These are phyloP conservation scores for Oryza glaberrima DNA, from an alignment of 176 grass and related monocot species.

Conservation along the genomic window DNA sequence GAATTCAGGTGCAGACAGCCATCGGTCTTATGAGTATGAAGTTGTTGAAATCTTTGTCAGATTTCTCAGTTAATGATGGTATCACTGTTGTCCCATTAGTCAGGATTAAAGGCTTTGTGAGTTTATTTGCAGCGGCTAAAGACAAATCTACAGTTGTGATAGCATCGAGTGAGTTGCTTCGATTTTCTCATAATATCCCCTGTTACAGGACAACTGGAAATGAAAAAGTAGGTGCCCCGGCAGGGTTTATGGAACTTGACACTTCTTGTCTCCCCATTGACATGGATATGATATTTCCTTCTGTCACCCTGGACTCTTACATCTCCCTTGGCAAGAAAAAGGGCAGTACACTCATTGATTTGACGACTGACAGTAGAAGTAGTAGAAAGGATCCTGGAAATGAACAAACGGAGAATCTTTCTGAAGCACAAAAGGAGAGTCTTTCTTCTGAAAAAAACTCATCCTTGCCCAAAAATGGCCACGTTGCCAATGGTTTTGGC, in stretches of 20 bases:
- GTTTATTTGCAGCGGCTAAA: constrained; percentile 66
- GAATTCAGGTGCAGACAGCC: constrained; percentile 68
- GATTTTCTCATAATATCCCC: constrained; percentile 82
- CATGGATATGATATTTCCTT: constrained; percentile 62
- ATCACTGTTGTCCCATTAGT: constrained; percentile 66
- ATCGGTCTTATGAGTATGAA: constrained; percentile 79
- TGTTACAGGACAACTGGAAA: constrained; percentile 66
- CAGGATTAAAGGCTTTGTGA: constrained; percentile 79
- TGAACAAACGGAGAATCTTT: constrained; percentile 34
- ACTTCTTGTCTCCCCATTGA: constrained; percentile 73
- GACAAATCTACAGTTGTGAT: constrained; percentile 50
- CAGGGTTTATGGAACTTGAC: constrained; percentile 89
- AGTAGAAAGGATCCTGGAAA: constrained; percentile 24
- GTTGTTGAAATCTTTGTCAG: constrained; percentile 67
- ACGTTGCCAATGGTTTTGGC: constrained; percentile 21
- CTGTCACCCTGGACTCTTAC: constrained; percentile 51
- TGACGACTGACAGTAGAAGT: constrained; percentile 25
- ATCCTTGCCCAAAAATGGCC: constrained; percentile 25
- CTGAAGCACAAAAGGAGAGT: constrained; percentile 25
- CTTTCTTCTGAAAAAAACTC: constrained; percentile 34
- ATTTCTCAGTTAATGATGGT: constrained; percentile 52
- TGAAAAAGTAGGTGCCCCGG: constrained; percentile 73
- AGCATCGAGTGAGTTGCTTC: constrained; percentile 67
- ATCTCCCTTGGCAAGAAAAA: constrained; percentile 40
- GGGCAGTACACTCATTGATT: constrained; percentile 18